phyloP scores from a whole-genome alignment of 129 eudicot genomes.

The Lactuca saligna region DNA sequence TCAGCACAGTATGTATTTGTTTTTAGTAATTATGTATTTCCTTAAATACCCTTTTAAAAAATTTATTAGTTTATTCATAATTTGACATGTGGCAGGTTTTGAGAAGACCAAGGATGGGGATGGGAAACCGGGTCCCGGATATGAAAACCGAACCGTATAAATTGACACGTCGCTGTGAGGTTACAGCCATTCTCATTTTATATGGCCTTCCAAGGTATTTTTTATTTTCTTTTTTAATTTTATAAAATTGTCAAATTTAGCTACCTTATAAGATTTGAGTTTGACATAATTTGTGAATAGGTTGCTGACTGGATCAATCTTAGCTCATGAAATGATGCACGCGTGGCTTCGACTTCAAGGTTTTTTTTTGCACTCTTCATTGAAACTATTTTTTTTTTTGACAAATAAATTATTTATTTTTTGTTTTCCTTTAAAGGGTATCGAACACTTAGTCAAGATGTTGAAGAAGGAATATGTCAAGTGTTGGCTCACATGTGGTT shows the following conservation, averaged over 20 bases:
- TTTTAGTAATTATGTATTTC: not conserved
- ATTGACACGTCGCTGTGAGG: constrained; percentile 80
- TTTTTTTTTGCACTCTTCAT: constrained; percentile 28
- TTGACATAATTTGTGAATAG: constrained; percentile 24
- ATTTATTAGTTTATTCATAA: not conserved
- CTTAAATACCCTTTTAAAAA: not conserved
- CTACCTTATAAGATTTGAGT: constrained; percentile 1
- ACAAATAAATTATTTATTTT: constrained; percentile 3
- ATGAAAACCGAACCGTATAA: constrained; percentile 79
- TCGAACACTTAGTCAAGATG: constrained; percentile 75
- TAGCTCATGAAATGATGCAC: constrained; percentile 93
- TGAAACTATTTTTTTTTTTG: not conserved
- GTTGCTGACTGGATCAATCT: constrained; percentile 79
- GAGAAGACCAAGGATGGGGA: constrained; percentile 59
- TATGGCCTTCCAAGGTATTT: constrained; percentile 86
- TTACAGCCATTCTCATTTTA: constrained; percentile 82
- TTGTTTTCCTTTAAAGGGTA: constrained; percentile 43
- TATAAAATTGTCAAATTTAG: not conserved
- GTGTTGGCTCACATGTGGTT: constrained; percentile 91
- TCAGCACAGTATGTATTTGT: constrained; percentile 62
- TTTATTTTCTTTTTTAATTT: not conserved
- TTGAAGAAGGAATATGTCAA: constrained; percentile 94
- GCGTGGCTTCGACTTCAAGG: constrained; percentile 89
- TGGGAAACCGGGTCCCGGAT: constrained; percentile 57
- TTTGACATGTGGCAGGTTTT: constrained; percentile 35